Base-by-base conservation (phyloP, 2,329 filamentous ascomycete genomes). In the Rhynchosporium graminicola region DNA sequence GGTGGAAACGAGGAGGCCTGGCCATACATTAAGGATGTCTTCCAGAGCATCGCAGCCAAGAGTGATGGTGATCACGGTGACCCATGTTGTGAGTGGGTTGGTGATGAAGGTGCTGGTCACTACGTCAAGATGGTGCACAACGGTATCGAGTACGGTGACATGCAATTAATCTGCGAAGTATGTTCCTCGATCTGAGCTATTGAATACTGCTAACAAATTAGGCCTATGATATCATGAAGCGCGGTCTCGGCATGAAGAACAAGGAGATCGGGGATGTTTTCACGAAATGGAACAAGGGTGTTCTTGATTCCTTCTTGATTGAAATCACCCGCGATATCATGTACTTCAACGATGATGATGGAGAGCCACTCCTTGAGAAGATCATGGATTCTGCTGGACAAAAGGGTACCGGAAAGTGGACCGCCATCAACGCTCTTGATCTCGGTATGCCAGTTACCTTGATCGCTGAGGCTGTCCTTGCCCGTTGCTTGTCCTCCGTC, bases 121-220 rank as follows among this genome's bases (percentile, higher is more conserved):
- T 99, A 97, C 85, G 94, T 99, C 84, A 99, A 99, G 91, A 99
- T 99, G 95, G 95, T 99, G 68, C 95, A 99, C 89, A 99, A 99
- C 82, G 95, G 95, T 86, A 99, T 99, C 74, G 95, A 99, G 83
- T 99, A 99, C 79, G 95, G 95, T 87, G 95, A 99, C 83, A 99
- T 99, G 95, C 95, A 99, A 85, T 86, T 99, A 76, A 99, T 99
- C 78, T 96, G 90, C 81, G 95, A 99, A 88, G 94, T 97, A 81
- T 73, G 86, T 54, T 28, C 15, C 38, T 8, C n/a, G 10, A 29
- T 7, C 12, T n/a, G 7, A 15, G 3, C 29, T 45, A 5, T 33
- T 52, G 15, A 28, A 31, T 48, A 20, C 26, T 15, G 38, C 67
- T 72, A 63, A 72, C 54, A 47, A 33, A 26, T 29, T 72, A 97